Evolutionary conservation across 1,284 basidiomycete genomes (phyloP).

Genomic region (Cryptococcus wingfieldii): DNA sequence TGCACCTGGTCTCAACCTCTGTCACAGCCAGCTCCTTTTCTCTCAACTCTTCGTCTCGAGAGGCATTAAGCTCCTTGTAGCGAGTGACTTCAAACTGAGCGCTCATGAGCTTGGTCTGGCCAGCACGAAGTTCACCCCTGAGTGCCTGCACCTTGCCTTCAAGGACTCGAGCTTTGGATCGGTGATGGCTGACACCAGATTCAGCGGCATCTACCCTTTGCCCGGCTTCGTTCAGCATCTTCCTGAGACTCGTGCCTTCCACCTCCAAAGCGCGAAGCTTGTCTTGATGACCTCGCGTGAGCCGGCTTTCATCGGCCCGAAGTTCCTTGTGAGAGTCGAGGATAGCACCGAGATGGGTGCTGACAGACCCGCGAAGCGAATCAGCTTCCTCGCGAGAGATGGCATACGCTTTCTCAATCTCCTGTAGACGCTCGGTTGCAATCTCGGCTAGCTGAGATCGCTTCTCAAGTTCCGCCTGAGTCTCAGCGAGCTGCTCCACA

Average conservation of each 20-base stretch:
- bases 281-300: slow-evolving; percentile 68
- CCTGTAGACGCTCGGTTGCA: slow-evolving; percentile 60
- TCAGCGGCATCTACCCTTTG: slow-evolving; percentile 67
- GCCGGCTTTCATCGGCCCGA: slow-evolving; percentile 70
- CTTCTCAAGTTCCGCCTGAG: slow-evolving; percentile 71
- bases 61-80: slow-evolving; percentile 63
- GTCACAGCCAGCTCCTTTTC: slow-evolving; percentile 66
- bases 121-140: slow-evolving; percentile 69
- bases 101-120: slow-evolving; percentile 71
- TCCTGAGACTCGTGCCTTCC: slow-evolving; percentile 67
- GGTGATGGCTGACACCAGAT: slow-evolving; percentile 66
- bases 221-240: slow-evolving; percentile 71
- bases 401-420: slow-evolving; percentile 79
- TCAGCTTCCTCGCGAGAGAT: slow-evolving; percentile 87
- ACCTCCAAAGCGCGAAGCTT: slow-evolving; percentile 73
- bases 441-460: slow-evolving; percentile 67
- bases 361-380: slow-evolving; percentile 74
- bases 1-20: slow-evolving; percentile 70
- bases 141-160: slow-evolving; percentile 68
- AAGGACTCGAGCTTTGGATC: slow-evolving; percentile 60
- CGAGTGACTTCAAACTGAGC: slow-evolving; percentile 68
- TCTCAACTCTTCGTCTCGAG: slow-evolving; percentile 65
- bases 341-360: slow-evolving; percentile 74
- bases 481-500: slow-evolving; percentile 69
- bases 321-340: slow-evolving; percentile 77